Conservation (phyloP, 345 rosid genomes). For the Mangifera indica region DNA sequence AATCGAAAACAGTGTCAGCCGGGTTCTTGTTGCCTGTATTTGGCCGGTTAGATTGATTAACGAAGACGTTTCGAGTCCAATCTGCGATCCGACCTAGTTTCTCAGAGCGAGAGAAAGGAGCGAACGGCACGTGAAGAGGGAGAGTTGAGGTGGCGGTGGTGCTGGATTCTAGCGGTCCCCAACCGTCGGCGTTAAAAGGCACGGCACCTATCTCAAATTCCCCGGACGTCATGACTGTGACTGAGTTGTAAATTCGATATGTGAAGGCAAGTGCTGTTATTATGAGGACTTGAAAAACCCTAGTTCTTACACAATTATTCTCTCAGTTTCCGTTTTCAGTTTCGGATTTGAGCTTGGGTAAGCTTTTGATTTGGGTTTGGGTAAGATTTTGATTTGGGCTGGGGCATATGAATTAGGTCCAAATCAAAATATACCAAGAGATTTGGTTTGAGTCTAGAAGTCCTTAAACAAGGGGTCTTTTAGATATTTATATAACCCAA, state of each 20-base stretch:
- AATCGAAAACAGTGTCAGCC: slow-evolving; percentile 67
- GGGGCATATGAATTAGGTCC: too few relatives aligned
- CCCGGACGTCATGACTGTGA: neutral
- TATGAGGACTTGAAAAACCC: too few relatives aligned
- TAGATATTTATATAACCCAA: too few relatives aligned
- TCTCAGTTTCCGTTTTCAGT: too few relatives aligned
- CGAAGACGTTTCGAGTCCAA: slow-evolving; percentile 60
- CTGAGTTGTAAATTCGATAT: too few relatives aligned
- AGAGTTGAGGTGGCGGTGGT: slow-evolving; percentile 45
- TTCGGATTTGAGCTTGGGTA: too few relatives aligned
- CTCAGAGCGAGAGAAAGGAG: slow-evolving; percentile 86
- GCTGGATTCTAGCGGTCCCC: slow-evolving; percentile 82
- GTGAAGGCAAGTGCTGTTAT: neutral
- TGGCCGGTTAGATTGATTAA: slow-evolving; percentile 33
- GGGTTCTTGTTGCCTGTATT: slow-evolving; percentile 30
- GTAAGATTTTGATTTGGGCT: too few relatives aligned
- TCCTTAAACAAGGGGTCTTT: too few relatives aligned
- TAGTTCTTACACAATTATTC: too few relatives aligned
- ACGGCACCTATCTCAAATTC: slow-evolving; percentile 72
- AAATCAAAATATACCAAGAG: too few relatives aligned
- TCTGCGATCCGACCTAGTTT: slow-evolving; percentile 96
- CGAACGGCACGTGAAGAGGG: slow-evolving; percentile 65
- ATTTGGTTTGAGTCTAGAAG: too few relatives aligned
- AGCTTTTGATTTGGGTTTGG: too few relatives aligned
- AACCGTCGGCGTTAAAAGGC: slow-evolving; percentile 85